These are phyloP conservation scores for Candida berthetii DNA, from an alignment of 805 yeast genomes.

Conservation along the genomic window DNA sequence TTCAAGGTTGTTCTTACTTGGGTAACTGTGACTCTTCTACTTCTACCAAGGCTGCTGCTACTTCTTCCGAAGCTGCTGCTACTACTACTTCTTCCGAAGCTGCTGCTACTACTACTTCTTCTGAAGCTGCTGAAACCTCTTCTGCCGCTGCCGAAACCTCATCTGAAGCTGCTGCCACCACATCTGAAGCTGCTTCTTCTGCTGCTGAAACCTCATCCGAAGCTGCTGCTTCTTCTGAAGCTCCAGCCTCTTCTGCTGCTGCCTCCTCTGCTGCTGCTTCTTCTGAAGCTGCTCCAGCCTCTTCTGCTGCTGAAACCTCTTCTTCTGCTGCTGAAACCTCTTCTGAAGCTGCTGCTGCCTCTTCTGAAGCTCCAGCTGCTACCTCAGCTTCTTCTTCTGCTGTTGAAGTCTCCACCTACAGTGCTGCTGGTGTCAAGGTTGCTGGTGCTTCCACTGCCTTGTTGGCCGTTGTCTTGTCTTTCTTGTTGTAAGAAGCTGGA, in stretches of 20 bases:
- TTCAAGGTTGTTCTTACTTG: slow-evolving; percentile 28
- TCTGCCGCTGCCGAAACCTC: slow-evolving; percentile 1
- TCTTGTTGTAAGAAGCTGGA: slow-evolving; percentile 7
- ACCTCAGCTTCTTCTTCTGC: slow-evolving; percentile 6
- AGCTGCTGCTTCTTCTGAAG: slow-evolving; percentile 2
- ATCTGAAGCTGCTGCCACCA: slow-evolving; percentile 7
- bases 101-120: neutral
- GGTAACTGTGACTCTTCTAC: slow-evolving; percentile 26
- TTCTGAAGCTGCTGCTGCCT: slow-evolving; percentile 2
- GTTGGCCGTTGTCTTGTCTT: slow-evolving; percentile 10
- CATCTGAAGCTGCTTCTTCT: slow-evolving; percentile 8
- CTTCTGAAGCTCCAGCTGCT: slow-evolving; percentile 4
- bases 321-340: slow-evolving; percentile 1
- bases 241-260: slow-evolving; percentile 3
- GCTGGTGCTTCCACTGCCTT: slow-evolving; percentile 14
- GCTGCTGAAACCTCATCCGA: slow-evolving; percentile 6
- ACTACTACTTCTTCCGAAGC: slow-evolving; percentile 1
- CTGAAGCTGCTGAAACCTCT: slow-evolving; percentile 8
- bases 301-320: slow-evolving; percentile 2
- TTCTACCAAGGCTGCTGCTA: slow-evolving; percentile 24
- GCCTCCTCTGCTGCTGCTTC: slow-evolving; percentile 5
- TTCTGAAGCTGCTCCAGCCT: slow-evolving; percentile 1
- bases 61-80: slow-evolving; percentile 18
- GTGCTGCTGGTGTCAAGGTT: slow-evolving; percentile 17
- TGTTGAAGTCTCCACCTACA: slow-evolving; percentile 7